Percentiles rank a stretch among this genome's conserved stretches.
phyloP scores from a whole-genome alignment of 176 grass and related monocot genomes.

The Chloris gayana region DNA sequence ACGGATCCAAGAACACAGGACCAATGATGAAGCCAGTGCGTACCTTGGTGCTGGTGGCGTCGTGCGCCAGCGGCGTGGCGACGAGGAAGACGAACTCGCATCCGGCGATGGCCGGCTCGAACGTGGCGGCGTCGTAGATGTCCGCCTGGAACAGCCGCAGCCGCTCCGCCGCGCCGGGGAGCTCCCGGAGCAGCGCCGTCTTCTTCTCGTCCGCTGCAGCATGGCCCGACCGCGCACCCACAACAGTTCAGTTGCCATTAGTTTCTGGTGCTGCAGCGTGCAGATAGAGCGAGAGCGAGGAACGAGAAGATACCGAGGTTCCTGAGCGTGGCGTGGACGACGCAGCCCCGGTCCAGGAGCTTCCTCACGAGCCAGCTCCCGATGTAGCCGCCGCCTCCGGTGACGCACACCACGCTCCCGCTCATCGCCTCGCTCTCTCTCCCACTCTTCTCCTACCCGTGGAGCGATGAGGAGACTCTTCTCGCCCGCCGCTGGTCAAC shows the following conservation, averaged over 20 bases:
- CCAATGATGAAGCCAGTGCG: too few species aligned
- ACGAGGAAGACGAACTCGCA: constrained; percentile 75
- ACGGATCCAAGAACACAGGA: too few species aligned
- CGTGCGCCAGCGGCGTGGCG: constrained; percentile 49
- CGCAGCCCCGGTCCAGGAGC: constrained; percentile 44
- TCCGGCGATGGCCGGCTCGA: constrained; percentile 60
- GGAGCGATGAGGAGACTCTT: too few species aligned
- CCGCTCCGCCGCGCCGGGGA: constrained; percentile 52
- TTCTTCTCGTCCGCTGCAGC: constrained; percentile 54
- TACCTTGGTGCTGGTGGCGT: constrained; percentile 51
- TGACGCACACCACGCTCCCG: constrained; percentile 38
- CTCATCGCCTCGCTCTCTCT: background rate
- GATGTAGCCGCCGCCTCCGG: constrained; percentile 44
- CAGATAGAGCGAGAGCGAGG: background rate
- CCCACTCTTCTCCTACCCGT: background rate
- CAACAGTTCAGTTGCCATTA: too few species aligned
- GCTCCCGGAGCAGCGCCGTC: constrained; percentile 29
- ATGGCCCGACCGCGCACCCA: too few species aligned
- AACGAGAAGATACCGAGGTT: background rate
- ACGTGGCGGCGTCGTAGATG: constrained; percentile 55
- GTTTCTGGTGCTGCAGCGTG: too few species aligned
- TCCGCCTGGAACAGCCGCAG: constrained; percentile 67
- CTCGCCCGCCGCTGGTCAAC: too few species aligned
- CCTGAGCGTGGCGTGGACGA: constrained; percentile 41
- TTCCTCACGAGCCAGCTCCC: constrained; percentile 44